Evolutionary conservation across 2,329 filamentous ascomycete genomes (phyloP), one percentile per base, ranked within the genome.

Genomic region (Xylaria digitata): DNA sequence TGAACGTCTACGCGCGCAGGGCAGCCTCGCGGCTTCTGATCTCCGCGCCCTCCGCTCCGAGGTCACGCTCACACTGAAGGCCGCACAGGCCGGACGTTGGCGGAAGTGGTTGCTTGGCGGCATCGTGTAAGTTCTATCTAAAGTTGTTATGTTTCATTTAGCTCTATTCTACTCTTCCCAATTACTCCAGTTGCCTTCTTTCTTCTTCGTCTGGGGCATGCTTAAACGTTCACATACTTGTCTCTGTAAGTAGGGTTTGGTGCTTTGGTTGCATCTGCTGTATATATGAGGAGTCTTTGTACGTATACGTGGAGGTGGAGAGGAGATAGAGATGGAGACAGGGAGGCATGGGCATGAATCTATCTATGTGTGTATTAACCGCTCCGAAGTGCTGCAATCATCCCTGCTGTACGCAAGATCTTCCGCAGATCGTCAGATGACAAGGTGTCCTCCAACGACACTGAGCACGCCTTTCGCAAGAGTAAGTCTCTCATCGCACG

Each of bases 391-490:
- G 69, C 63, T 5, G 54, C 68, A n/a, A 82, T 71, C 43, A 65
- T 88, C 64, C 86, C 86, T 0, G 76, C 81, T 2, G 82, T 88
- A 23, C 84, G 84, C 48, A 76, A 78, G 48, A 80, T 88, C 70
- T 87, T 86, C 75, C 82, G 83, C 17, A 81, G 84, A 19, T 68
- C 69, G n/a, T 32, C 57, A 3, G 40, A 61, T n/a, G 54, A 65
- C 45, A 30, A 49, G 2, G 78, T 81, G 15, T 74, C 78, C 7
- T 75, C 82, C 67, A 87, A 86, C 74, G 81, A 84, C 70, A 89
- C 86, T 30, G 86, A 88, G 77, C 85, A 88, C 72, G 86, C 86
- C 34, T 88, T 87, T 74, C 77, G 75, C 30, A 81, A 80, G 70
- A 85, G 84, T 75, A 83, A 82, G 75, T 79, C 80, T 2, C 80